Base-by-base conservation (phyloP, 2,329 filamentous ascomycete species). In the Plectosphaerella plurivora region DNA sequence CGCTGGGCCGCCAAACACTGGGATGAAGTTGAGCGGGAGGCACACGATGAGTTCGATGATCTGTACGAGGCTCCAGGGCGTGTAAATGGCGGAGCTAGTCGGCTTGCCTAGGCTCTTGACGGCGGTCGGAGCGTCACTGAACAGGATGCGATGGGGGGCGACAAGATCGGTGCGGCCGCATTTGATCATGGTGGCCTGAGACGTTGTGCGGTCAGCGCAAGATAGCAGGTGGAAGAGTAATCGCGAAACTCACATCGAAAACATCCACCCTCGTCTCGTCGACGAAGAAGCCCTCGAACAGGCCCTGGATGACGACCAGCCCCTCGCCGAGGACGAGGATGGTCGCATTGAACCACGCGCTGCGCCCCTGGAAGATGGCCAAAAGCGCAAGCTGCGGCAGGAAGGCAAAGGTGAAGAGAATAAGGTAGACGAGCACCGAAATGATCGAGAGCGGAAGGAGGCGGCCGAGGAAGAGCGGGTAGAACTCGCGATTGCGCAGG, bases 21-120 rank as follows among this genome's bases (percentile, higher is more conserved):
- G 93, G 15, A 97, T 82, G 20, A 99, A 83, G 66, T 96, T 97
- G 54, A 99, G 79, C 1, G 94, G 88, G 2, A 92, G 76, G 62
- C 87, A 86, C 28, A 89, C 61, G 36, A 95, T 75, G 55, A 97
- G 87, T 70, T 97, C 93, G 57, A 89, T 65, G 53, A 96, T 94
- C 68, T 97, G 93, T n/a, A 89, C 82, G 51, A 96, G 74, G 51
- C 89, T 96, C 77, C 95, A 97, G 0, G 93, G 93, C 9, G 88
- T 86, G 69, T 94, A 97, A 16, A 90, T 79, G 1, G 91, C 89
- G 2, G 84, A 77, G 20, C 75, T 83, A 0, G 87, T 91, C 1
- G 91, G 90, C 59, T 90, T 91, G 25, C 92, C 93, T 1, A 97
- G 83, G 69, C 87, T 86, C 65, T 87, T 87, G 47, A 94, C 84